phyloP scores from a whole-genome alignment of 768 basidiomycete genomes.

The Strobilomyces echinocephalus region DNA sequence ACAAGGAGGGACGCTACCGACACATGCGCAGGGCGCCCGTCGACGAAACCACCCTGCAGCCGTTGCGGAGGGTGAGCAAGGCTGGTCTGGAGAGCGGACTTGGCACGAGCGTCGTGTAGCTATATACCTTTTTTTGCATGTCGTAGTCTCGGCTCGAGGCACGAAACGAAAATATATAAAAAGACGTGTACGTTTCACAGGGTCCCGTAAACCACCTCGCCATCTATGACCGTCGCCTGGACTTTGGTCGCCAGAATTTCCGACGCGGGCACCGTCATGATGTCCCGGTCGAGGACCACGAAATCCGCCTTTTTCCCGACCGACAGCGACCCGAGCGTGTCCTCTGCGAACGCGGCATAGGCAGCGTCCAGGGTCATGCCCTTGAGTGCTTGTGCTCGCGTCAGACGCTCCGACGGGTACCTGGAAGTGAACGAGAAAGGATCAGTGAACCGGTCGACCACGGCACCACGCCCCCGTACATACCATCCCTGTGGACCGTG shows the following conservation, averaged over 20 bases:
- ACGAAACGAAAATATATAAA: background rate
- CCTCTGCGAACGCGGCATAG: constrained; percentile 78
- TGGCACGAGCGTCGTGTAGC: constrained; percentile 7
- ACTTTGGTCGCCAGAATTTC: constrained; percentile 69
- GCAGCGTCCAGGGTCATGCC: constrained; percentile 91
- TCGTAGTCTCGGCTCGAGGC: background rate
- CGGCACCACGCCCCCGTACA: constrained; percentile 16
- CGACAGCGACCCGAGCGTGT: constrained; percentile 63
- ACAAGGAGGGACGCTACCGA: constrained; percentile 77
- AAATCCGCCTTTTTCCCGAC: constrained; percentile 86
- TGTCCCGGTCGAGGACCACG: constrained; percentile 75
- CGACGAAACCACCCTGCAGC: constrained; percentile 83
- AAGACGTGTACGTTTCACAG: constrained; percentile 11
- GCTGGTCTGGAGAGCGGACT: constrained; percentile 81
- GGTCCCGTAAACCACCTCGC: constrained; percentile 57
- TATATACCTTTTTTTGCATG: constrained; percentile 12
- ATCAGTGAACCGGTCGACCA: background rate
- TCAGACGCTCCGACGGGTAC: constrained; percentile 72
- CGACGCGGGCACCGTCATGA: constrained; percentile 57
- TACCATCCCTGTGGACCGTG: constrained; percentile 84
- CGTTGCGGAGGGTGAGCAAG: constrained; percentile 86
- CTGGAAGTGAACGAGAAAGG: constrained; percentile 41
- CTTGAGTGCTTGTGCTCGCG: constrained; percentile 76
- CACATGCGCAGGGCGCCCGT: constrained; percentile 87
- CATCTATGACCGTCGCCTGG: constrained; percentile 71